Conservation (phyloP, 2,329 filamentous ascomycete species). For the Verticillium albo-atrum region DNA sequence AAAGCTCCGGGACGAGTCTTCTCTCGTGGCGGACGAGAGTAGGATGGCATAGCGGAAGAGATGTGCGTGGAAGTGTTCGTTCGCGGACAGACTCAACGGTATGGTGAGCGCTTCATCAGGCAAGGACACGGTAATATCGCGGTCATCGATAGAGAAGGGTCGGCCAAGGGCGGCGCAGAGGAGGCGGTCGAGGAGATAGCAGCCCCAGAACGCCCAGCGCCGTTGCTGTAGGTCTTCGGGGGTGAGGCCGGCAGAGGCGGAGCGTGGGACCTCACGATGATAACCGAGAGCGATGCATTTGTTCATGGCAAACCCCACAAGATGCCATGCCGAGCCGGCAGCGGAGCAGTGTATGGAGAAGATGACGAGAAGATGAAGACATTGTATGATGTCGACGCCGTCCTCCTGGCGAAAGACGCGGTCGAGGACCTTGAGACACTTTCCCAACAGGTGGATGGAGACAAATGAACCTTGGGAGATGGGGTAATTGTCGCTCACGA, state of each 20-base stretch:
- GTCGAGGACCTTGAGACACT: slow-evolving; percentile 8
- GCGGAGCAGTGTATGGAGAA: slow-evolving; percentile 11
- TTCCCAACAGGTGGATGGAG: slow-evolving; percentile 6
- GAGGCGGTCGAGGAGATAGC: slow-evolving; percentile 6
- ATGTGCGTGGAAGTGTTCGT: not conserved
- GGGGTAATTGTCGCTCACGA: slow-evolving; percentile 9
- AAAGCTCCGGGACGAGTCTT: not conserved
- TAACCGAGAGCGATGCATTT: slow-evolving; percentile 7
- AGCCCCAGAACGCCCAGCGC: slow-evolving; percentile 8
- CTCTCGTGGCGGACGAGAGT: not conserved
- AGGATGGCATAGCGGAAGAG: slow-evolving; percentile 5
- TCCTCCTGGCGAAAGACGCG: slow-evolving; percentile 10
- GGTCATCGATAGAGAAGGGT: slow-evolving; percentile 5
- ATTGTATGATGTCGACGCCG: slow-evolving; percentile 11
- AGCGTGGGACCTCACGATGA: not conserved
- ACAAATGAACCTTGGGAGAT: slow-evolving; percentile 10
- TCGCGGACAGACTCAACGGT: no score
- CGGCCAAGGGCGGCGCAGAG: slow-evolving; percentile 6
- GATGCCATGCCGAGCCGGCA: slow-evolving; percentile 10
- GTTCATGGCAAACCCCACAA: slow-evolving; percentile 11
- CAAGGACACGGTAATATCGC: slow-evolving; percentile 3
- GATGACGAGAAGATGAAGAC: slow-evolving; percentile 9
- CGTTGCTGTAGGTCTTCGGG: slow-evolving; percentile 3
- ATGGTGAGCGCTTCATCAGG: not conserved
- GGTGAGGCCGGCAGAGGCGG: not conserved